Evolutionary conservation across 495 filamentous ascomycete genomes (phyloP).

Genomic region (Aspergillus bertholletiae): DNA sequence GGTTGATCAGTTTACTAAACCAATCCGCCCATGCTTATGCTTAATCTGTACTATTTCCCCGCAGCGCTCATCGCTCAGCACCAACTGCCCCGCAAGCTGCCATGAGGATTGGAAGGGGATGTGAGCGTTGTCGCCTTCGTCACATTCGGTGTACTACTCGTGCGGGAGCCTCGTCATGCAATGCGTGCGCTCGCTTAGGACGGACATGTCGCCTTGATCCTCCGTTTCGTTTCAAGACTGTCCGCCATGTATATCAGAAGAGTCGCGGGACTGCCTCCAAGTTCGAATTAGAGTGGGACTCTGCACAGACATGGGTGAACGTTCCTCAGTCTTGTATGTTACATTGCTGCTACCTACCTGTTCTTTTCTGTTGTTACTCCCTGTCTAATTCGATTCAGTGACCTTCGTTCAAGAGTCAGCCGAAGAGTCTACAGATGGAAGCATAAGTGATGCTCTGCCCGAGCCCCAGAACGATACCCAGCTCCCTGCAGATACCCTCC

Average conservation of each 20-base stretch:
- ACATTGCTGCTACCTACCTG: not conserved
- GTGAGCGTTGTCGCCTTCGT: constrained; percentile 38
- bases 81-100: constrained; percentile 12
- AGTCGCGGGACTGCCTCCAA: constrained; percentile 22
- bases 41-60: not conserved
- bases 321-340: constrained; percentile 26
- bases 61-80: constrained; percentile 9
- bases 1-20: not conserved
- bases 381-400: constrained; percentile 14
- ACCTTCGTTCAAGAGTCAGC: constrained; percentile 30
- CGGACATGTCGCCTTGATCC: constrained; percentile 34
- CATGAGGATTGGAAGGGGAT: constrained; percentile 40
- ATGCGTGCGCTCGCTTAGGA: constrained; percentile 29
- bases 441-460: constrained; percentile 1
- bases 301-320: constrained; percentile 32
- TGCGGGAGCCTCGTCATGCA: constrained; percentile 28
- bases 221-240: constrained; percentile 35
- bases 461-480: not conserved
- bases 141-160: constrained; percentile 36
- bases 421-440: constrained; percentile 14
- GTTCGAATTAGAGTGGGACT: constrained; percentile 35
- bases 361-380: not conserved
- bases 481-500: not conserved
- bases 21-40: constrained; percentile 7
- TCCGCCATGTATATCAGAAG: constrained; percentile 37